Evolutionary conservation across 1,284 basidiomycete species (phyloP).

Genomic region (Cryptococcus sp.): DNA sequence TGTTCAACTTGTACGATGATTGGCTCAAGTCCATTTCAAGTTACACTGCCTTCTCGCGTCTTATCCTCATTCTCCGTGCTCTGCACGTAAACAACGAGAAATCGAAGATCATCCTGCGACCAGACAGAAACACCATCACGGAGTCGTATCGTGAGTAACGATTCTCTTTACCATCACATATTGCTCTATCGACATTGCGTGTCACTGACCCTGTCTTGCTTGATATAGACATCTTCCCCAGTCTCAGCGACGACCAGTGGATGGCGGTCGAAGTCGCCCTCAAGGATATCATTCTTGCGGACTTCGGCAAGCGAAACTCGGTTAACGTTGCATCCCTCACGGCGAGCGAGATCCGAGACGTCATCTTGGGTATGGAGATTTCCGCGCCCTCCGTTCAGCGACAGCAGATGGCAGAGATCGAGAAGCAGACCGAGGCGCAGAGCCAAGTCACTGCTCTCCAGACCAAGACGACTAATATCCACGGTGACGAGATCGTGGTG

Average conservation of each 20-base stretch:
- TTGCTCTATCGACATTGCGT: neutral
- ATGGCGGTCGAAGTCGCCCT: slow-evolving; percentile 99
- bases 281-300: slow-evolving; percentile 88
- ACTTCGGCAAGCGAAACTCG: slow-evolving; percentile 98
- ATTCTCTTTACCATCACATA: no score
- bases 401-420: slow-evolving; percentile 99
- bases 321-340: slow-evolving; percentile 98
- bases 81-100: slow-evolving; percentile 99
- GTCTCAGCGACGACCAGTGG: slow-evolving; percentile 94
- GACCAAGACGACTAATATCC: slow-evolving; percentile 94
- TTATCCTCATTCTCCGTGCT: slow-evolving; percentile 92
- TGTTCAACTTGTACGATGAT: slow-evolving; percentile 98
- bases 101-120: slow-evolving; percentile 91
- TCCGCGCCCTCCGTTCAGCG: slow-evolving; percentile 69
- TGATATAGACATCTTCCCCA: slow-evolving; percentile 85
- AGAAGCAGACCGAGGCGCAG: slow-evolving; percentile 86
- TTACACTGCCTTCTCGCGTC: slow-evolving; percentile 97
- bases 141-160: slow-evolving; percentile 98
- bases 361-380: slow-evolving; percentile 79
- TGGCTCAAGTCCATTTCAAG: slow-evolving; percentile 99
- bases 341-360: slow-evolving; percentile 92
- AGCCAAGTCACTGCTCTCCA: slow-evolving; percentile 95
- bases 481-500: slow-evolving; percentile 91
- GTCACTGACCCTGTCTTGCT: slow-evolving; percentile 14
- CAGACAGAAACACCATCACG: slow-evolving; percentile 91